Percentiles rank a stretch among this genome's conserved stretches.
Conservation (phyloP, 2,329 filamentous ascomycete species). For the Diaporthe sp. region DNA sequence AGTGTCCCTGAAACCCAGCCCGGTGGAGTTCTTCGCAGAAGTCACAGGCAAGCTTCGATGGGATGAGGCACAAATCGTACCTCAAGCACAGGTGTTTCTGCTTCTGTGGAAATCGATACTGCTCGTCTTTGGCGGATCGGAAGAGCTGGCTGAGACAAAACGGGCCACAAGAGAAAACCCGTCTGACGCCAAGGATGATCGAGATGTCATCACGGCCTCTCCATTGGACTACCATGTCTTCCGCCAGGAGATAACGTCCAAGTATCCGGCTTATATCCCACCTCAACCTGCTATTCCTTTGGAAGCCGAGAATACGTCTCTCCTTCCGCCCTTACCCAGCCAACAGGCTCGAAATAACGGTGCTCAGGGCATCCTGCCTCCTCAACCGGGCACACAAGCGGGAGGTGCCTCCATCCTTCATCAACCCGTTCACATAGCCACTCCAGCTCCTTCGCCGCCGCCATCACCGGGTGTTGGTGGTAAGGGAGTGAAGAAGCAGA, state of each 20-base stretch:
- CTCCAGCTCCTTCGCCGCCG: constrained; percentile 93
- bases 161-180: constrained; percentile 73
- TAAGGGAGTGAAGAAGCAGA: constrained; percentile 97
- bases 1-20: constrained; percentile 73
- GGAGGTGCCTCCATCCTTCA: constrained; percentile 86
- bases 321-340: constrained; percentile 86
- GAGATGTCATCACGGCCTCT: constrained; percentile 89
- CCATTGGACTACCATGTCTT: constrained; percentile 97
- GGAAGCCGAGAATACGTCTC: constrained; percentile 90
- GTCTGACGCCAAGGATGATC: constrained; percentile 69
- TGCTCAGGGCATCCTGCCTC: constrained; percentile 72
- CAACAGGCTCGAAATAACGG: constrained; percentile 74
- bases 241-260: constrained; percentile 95
- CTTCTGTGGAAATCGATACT: constrained; percentile 94
- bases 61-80: constrained; percentile 75
- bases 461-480: constrained; percentile 89
- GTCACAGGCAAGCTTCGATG: constrained; percentile 77
- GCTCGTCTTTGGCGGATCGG: constrained; percentile 84
- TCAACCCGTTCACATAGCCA: constrained; percentile 98
- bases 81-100: constrained; percentile 78
- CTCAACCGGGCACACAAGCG: constrained; percentile 64
- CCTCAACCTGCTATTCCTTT: constrained; percentile 86
- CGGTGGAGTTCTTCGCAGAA: constrained; percentile 80
- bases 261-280: constrained; percentile 96
- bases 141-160: constrained; percentile 81